These are phyloP conservation scores for Rehmannia glutinosa DNA, from an alignment of 257 asterid species.

Conservation along the genomic window DNA sequence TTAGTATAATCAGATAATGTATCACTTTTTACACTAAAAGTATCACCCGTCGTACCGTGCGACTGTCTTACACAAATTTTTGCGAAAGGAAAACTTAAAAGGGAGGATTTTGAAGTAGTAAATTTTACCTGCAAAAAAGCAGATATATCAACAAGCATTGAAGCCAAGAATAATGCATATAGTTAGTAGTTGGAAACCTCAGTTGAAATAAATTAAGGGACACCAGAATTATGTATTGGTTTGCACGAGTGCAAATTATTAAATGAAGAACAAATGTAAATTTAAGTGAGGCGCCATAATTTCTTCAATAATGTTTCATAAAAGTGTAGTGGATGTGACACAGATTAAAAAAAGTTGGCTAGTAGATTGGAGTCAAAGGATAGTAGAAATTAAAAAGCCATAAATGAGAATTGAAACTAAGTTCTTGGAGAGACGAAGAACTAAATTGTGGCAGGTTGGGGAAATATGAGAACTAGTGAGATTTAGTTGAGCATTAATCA, in stretches of 20 bases:
- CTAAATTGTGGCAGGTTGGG: conserved; percentile 27
- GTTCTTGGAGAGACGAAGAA: conserved; percentile 11
- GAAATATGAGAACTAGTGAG: neutral
- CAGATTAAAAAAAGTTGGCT: neutral
- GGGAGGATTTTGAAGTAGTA: neutral
- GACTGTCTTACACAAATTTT: too few species aligned
- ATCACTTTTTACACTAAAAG: too few species aligned
- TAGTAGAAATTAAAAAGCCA: neutral
- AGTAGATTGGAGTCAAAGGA: conserved; percentile 4
- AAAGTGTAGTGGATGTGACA: neutral
- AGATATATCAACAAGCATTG: neutral
- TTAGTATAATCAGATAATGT: too few species aligned
- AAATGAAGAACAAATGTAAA: conserved; percentile 8
- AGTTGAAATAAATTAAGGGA: conserved; percentile 7
- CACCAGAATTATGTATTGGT: neutral
- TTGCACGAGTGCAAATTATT: conserved; percentile 20
- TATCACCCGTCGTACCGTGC: too few species aligned
- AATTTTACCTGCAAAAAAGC: neutral
- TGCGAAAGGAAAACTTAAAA: neutral
- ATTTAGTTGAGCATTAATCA: conserved; percentile 26
- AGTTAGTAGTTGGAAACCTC: conserved; percentile 24
- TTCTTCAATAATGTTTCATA: conserved; percentile 13
- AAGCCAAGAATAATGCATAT: conserved; percentile 11
- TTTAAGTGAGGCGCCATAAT: neutral
- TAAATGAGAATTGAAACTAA: neutral